Percentiles rank a stretch among this genome's conserved stretches.
Conservation (phyloP, 768 basidiomycete species). For the Hygrocybe punicea region DNA sequence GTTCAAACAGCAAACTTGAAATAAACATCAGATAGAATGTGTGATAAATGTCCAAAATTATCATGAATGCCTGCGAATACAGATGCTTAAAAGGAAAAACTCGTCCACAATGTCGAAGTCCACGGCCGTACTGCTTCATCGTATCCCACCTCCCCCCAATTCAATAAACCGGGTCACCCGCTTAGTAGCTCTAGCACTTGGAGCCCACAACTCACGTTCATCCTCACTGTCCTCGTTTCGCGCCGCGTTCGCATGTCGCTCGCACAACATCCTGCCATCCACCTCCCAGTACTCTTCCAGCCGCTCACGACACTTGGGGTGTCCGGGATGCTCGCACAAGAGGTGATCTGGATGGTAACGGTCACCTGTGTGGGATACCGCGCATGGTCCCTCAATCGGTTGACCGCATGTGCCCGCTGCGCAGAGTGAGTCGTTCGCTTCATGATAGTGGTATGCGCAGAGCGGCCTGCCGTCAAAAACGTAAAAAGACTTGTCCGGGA, state of each 20-base stretch:
- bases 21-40: too few relatives aligned
- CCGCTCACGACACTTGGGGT: slow-evolving; percentile 48
- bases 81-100: too few relatives aligned
- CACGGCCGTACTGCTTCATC: slow-evolving; percentile 5
- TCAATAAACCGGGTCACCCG: slow-evolving; percentile 81
- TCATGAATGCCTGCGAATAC: too few relatives aligned
- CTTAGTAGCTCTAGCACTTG: slow-evolving; percentile 60
- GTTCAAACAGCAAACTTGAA: too few relatives aligned
- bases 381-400: slow-evolving; percentile 92
- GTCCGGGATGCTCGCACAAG: slow-evolving; percentile 66
- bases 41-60: slow-evolving; percentile 7
- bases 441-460: slow-evolving; percentile 91
- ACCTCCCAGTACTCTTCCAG: slow-evolving; percentile 88
- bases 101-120: too few relatives aligned
- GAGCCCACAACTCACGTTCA: slow-evolving; percentile 31
- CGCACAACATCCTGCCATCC: slow-evolving; percentile 81
- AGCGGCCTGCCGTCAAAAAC: slow-evolving; percentile 87
- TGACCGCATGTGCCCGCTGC: slow-evolving; percentile 72
- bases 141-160: slow-evolving; percentile 40
- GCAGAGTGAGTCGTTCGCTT: slow-evolving; percentile 86
- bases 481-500: slow-evolving; percentile 90
- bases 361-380: slow-evolving; percentile 76
- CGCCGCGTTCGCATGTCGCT: slow-evolving; percentile 58
- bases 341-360: slow-evolving; percentile 89
- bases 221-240: slow-evolving; percentile 18